Evolutionary conservation across 305 asterid genomes (phyloP), one percentile per base, ranked within the genome.

Genomic region (Fraxinus velutina): DNA sequence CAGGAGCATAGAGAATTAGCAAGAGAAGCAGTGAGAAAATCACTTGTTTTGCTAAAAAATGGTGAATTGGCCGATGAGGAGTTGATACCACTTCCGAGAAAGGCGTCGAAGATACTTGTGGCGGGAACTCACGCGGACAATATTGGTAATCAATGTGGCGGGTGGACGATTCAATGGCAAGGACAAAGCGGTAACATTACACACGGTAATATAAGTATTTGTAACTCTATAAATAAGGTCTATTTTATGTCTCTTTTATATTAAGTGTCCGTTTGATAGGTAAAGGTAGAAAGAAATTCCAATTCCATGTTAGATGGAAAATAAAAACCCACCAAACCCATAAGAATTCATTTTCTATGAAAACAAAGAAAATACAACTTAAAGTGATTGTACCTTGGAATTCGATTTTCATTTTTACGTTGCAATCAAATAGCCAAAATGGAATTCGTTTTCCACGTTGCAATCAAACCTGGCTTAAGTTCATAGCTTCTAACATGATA

Each of bases 111-210:
- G 55, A 79, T 85, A 32, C 68, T 85, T 3, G 85, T 85, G 6
- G 84, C 84, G 0, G 85, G 86, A 57, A 82, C 74, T 3, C 88
- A 82, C n/a, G 88, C 88, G 22, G 73, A 85, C 80, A 79, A 85
- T 52, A 66, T 85, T 4, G 88, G 88, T 34, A 36, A 57, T 5
- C 88, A 85, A 32, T 85, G 84, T 34, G 88, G 86, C 5, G 88
- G 88, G 39, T 85, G 88, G 88, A 85, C 88, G 9, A 80, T 85
- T 6, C 17, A 73, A 9, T 80, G 86, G 88, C 86, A 82, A 19
- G 88, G 88, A 13, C 70, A 32, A 4, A 78, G 74, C 8, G 78
- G 83, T 24, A 76, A 80, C 77, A 79, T 78, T 77, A 79, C 79
- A 82, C 84, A 12, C 0, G 73, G 73, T 64, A 21, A 57, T 32